These are phyloP conservation scores for Ocimum tenuiflorum DNA, from an alignment of 257 asterid genomes.

Conservation along the genomic window DNA sequence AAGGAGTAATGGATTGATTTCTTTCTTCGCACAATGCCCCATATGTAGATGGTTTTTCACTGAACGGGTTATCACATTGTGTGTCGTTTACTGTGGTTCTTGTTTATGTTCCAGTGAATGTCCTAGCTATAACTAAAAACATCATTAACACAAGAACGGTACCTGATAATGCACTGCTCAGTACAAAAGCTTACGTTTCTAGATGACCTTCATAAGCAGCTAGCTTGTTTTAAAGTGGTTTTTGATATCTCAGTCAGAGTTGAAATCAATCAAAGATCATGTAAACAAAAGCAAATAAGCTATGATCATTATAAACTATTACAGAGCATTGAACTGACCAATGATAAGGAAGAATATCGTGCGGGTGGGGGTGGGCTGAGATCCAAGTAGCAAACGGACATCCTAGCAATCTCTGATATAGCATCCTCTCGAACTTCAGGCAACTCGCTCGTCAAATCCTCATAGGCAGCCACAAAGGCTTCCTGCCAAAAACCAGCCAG, in stretches of 20 bases:
- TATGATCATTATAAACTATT: neutral
- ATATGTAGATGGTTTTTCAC: too few species aligned
- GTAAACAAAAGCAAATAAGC: neutral
- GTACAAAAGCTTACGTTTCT: neutral
- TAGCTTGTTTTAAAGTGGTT: neutral
- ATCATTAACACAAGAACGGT: too few species aligned
- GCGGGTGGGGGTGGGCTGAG: conserved; percentile 41
- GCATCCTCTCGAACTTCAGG: conserved; percentile 57
- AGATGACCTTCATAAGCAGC: neutral
- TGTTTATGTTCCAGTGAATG: too few species aligned
- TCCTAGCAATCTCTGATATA: conserved; percentile 75
- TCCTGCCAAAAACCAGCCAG: conserved; percentile 77
- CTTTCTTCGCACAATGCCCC: too few species aligned
- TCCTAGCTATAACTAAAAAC: too few species aligned
- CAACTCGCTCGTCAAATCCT: conserved; percentile 67
- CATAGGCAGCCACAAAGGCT: conserved; percentile 86
- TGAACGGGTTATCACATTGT: too few species aligned
- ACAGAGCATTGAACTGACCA: conserved; percentile 39
- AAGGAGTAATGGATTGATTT: too few species aligned
- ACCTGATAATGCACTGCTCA: neutral
- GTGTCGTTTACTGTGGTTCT: too few species aligned
- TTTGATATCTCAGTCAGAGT: neutral
- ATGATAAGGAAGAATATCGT: conserved; percentile 33
- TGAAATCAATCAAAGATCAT: neutral
- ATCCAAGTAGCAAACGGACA: conserved; percentile 57